Base-by-base conservation (phyloP, 805 yeast species). In the Komagataella populi region DNA sequence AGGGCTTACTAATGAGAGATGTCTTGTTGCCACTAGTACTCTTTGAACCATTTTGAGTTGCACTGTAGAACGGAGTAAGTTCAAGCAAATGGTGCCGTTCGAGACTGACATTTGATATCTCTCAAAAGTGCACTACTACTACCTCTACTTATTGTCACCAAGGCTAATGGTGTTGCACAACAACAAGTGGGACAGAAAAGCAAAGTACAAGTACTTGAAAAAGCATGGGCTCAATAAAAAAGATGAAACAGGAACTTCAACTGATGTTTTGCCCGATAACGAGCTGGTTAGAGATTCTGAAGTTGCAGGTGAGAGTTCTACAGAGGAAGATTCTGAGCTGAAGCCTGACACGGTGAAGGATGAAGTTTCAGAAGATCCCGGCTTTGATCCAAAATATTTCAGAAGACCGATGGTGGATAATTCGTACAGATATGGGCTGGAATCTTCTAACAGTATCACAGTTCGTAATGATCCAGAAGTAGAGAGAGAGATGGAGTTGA, bases 161-260 rank as follows among this genome's bases (percentile, higher is more conserved):
- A 6, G 39, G 14, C 8, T 12, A 10, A 76, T 76, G 81, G 81
- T 76, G 8, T 62, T 76, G 12, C 80, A 76, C 54, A 76, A 76
- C 58, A 71, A 68, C 50, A 76, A 76, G 60, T 76, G 81, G 80
- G 76, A 76, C 52, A 62, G 67, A 48, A 70, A 67, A 53, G 77
- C 78, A 14, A 74, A 70, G 50, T 58, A 60, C 44, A 60, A 66
- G 16, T 73, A 73, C 53, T 56, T 67, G 59, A 59, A 65, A 46
- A 76, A 76, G 56, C 80, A 75, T 56, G 73, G 73, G 1, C 52
- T 59, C 6, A 49, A 50, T 30, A 30, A 30, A 30, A 30, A 30
- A 30, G 39, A 30, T 30, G 39, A 30, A 30, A 10, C 39, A 5
- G 39, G 14, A 30, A 10, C 14, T 7, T 10, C 39, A 12, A 30